Base-by-base conservation (phyloP, 176 grass and related monocot species). In the Rhynchospora breviuscula region DNA sequence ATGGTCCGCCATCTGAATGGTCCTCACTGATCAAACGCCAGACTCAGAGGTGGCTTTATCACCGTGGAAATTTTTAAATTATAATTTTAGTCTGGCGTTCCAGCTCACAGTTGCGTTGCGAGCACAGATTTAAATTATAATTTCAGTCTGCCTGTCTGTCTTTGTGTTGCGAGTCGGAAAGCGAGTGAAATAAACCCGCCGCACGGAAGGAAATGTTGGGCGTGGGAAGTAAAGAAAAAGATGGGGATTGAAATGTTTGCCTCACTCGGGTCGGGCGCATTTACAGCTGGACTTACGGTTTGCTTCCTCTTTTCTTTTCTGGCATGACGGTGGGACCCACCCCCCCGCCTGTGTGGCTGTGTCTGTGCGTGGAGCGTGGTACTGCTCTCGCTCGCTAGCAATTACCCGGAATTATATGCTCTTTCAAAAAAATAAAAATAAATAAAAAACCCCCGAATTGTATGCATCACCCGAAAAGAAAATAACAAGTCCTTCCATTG, bases 211-310 rank as follows among this genome's bases (percentile, higher is more conserved):
- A 40, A 1, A 40, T 40, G 1, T 69, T 10, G 4, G 5, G 23
- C 4, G 17, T 69, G 12, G 1, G 5, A 8, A 69, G 66, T 23
- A 8, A 40, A 35, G 5, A 11, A 47, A 10, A 45, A 13, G 10
- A 26, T 19, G 11, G 6, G 15, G 0, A 29, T 1, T 29, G 26
- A 29, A 81, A 63, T 65, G 79, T 43, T 80, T 40, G 5, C 26
- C 29, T 81, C 58, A 81, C 59, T 62, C 19, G 33, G 7, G 22
- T n/a, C n/a, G n/a, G n/a, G n/a, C 0, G 45, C 59, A 81, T 81
- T 81, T 81, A 81, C 79, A 81, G 79, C 79, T 81, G 79, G 79
- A 10, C n/a, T 81, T 81, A 81, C 79, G 79, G 79, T 33, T 81
- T 47, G 8, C 35, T 81, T 62, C 63, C 45, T 14, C 49, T 80